These are phyloP conservation scores for Westerdykella ornata DNA, from an alignment of 2,329 filamentous ascomycete genomes.

Conservation along the genomic window DNA sequence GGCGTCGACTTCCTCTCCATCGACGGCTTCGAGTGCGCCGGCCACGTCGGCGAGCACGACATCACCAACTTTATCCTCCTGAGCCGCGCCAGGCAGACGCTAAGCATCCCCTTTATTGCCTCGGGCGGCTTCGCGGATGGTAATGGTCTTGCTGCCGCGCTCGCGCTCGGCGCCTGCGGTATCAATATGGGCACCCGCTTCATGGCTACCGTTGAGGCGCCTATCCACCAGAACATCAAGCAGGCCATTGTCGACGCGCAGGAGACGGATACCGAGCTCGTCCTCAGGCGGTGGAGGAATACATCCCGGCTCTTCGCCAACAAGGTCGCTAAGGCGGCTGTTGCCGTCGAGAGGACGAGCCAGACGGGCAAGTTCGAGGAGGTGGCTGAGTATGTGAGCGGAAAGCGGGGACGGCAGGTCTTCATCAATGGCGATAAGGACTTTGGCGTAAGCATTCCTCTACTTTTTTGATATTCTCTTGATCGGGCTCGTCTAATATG, in stretches of 20 bases:
- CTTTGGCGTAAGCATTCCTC: constrained; percentile 50
- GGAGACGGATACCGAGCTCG: constrained; percentile 84
- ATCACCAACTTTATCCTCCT: constrained; percentile 89
- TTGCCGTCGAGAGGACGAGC: constrained; percentile 78
- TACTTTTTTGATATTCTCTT: neutral
- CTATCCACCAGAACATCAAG: constrained; percentile 91
- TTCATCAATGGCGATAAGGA: constrained; percentile 89
- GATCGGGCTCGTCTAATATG: constrained; percentile 7
- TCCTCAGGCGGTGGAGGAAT: constrained; percentile 88
- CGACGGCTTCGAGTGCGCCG: constrained; percentile 96
- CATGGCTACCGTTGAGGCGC: constrained; percentile 91
- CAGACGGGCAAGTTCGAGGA: constrained; percentile 81
- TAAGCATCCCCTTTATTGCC: constrained; percentile 87
- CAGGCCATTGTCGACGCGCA: constrained; percentile 79
- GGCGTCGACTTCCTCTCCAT: constrained; percentile 96
- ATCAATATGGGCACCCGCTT: constrained; percentile 99
- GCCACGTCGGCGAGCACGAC: constrained; percentile 78
- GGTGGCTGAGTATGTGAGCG: constrained; percentile 79
- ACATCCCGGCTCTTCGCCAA: constrained; percentile 85
- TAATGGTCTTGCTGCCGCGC: constrained; percentile 81
- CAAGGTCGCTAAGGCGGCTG: constrained; percentile 72
- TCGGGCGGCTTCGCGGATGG: constrained; percentile 95
- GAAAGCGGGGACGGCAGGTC: constrained; percentile 83
- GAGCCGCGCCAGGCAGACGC: constrained; percentile 72
- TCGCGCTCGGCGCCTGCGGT: constrained; percentile 83